Evolutionary conservation across 352 stramenopile genomes (phyloP), one percentile per base, ranked within the genome.

Genomic region (Phytophthora sp.): DNA sequence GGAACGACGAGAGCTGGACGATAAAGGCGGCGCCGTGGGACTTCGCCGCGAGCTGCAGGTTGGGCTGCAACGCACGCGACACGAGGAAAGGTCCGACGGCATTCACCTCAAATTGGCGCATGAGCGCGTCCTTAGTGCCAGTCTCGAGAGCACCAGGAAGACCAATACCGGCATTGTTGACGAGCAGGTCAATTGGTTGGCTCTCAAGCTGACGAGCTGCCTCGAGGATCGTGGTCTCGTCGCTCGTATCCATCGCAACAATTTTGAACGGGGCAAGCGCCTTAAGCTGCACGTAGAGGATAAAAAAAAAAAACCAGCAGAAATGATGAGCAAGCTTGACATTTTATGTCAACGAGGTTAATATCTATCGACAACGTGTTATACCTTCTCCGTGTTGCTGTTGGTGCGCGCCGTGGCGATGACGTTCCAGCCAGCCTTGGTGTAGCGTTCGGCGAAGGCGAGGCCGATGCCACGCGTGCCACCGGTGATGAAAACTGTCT

Each of bases 161-260:
- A 31, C 79, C 60, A 9, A 83, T 79, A 21, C 75, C 74, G 1
- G 79, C 79, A 42, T 88, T 89, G 71, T 90, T 86, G 47, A 88
- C 67, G 11, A 89, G 66, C 46, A 88, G 35, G 31, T 89, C 77
- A 51, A 90, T 75, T 3, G 66, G 26, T 9, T 76, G 71, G 23
- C 70, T 64, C n/a, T 82, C 64, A 0, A 86, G 60, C 26, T 73
- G 58, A 42, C 68, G 67, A 21, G 72, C 74, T 2, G 73, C 70
- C 11, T 64, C 35, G 2, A 66, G 5, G 7, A 85, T 76, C 4
- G 69, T 78, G 7, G 46, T 21, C 47, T 86, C 79, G 53, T 84
- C 67, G 11, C 35, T 58, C 15, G 69, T 71, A 51, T 90, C 78
- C 12, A 86, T 63, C 12, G 57, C 46, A 23, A 86, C 42, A n/a